Percentiles rank a stretch among this genome's conserved stretches.
These are phyloP conservation scores for Pontederia paniculata DNA, from an alignment of 176 grass and related monocot genomes.

Conservation along the genomic window DNA sequence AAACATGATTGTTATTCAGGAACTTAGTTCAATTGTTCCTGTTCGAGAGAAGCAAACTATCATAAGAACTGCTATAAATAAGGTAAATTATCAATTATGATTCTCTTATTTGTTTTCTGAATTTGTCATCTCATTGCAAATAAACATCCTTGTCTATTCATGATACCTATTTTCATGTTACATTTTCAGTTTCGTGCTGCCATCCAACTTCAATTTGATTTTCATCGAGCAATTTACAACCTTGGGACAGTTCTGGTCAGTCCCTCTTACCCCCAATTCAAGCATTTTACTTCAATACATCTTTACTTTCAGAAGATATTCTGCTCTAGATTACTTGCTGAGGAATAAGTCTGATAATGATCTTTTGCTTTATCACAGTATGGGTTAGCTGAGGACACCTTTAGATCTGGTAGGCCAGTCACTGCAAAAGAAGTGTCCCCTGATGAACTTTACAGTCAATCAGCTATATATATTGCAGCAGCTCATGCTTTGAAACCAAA, in stretches of 20 bases:
- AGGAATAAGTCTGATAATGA: neutral
- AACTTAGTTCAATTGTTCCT: conserved; percentile 92
- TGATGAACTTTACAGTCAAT: conserved; percentile 89
- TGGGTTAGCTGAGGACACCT: conserved; percentile 93
- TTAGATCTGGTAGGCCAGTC: conserved; percentile 60
- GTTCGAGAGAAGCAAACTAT: conserved; percentile 87
- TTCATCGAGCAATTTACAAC: conserved; percentile 98
- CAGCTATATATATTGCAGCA: conserved; percentile 98
- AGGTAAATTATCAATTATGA: conserved; percentile 36
- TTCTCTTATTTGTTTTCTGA: neutral
- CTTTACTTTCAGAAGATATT: conserved; percentile 12
- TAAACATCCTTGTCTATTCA: neutral
- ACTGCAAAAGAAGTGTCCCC: conserved; percentile 49
- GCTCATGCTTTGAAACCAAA: conserved; percentile 93
- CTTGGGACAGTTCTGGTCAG: conserved; percentile 90
- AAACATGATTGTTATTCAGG: conserved; percentile 47
- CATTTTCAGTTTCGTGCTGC: conserved; percentile 78
- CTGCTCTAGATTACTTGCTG: neutral
- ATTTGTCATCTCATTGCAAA: neutral
- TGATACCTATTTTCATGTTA: neutral
- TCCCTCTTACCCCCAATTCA: neutral
- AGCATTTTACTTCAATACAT: conserved; percentile 7
- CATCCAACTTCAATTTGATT: conserved; percentile 98
- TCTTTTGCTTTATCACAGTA: conserved; percentile 44
- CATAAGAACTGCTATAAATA: conserved; percentile 96